Evolutionary conservation across 2,329 filamentous ascomycete genomes (phyloP).

Genomic region (Rhynchosporium agropyri): DNA sequence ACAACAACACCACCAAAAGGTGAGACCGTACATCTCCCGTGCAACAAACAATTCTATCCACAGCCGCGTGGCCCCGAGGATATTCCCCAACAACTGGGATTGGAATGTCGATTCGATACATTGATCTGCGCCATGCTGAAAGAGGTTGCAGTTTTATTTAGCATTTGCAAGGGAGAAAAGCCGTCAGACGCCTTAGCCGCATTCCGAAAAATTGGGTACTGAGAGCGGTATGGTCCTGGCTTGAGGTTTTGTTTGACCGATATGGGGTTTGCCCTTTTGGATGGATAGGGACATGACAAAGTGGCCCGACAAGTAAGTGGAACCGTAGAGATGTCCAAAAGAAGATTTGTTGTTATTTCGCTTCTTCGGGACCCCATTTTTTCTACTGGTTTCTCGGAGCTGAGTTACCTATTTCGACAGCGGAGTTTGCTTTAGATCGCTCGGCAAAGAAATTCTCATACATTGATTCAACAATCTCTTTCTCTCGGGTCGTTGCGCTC

Average conservation of each 20-base stretch:
- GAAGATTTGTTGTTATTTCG: background rate
- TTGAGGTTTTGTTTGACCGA: slow-evolving; percentile 1
- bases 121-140: slow-evolving; percentile 10
- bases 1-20: background rate
- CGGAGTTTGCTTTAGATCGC: background rate
- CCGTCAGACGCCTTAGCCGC: background rate
- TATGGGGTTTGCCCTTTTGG: slow-evolving; percentile 12
- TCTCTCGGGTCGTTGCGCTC: background rate
- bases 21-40: slow-evolving; percentile 9
- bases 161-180: background rate
- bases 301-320: background rate
- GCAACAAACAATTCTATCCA: background rate
- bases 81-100: background rate
- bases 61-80: slow-evolving; percentile 5
- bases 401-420: background rate
- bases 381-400: background rate
- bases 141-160: background rate
- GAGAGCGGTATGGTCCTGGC: background rate
- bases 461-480: background rate
- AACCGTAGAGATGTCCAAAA: background rate
- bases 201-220: slow-evolving; percentile 3
- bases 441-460: background rate
- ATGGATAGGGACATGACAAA: background rate
- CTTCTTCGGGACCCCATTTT: background rate
- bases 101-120: background rate